Conservation (phyloP, 2,329 filamentous ascomycete genomes). For the Stromatinia cepivora region DNA sequence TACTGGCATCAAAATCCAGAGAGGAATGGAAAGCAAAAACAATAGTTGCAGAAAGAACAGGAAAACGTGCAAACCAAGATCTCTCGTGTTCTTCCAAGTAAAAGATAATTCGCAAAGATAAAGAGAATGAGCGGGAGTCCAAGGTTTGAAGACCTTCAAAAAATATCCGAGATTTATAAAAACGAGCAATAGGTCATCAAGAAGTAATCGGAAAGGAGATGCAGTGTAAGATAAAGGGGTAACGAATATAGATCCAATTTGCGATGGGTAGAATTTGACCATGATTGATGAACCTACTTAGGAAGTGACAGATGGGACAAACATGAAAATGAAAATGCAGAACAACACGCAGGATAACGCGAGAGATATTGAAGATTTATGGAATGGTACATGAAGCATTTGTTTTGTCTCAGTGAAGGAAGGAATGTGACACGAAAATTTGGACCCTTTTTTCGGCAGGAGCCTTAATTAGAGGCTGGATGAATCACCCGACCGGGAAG, state of each 20-base stretch:
- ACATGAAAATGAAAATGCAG: neutral
- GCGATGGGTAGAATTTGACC: conserved; percentile 55
- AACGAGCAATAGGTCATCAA: conserved; percentile 7
- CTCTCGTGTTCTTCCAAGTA: conserved; percentile 56
- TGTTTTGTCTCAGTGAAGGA: conserved; percentile 13
- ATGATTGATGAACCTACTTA: conserved; percentile 3
- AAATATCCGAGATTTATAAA: conserved; percentile 44
- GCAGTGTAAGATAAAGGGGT: conserved; percentile 27
- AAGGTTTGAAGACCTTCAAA: neutral
- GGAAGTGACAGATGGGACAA: conserved; percentile 6
- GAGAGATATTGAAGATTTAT: neutral
- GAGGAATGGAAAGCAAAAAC: conserved; percentile 60
- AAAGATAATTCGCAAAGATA: conserved; percentile 60
- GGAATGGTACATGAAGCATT: neutral
- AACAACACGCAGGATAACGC: neutral
- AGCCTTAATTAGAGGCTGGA: conserved; percentile 5
- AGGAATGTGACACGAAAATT: conserved; percentile 22
- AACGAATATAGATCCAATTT: conserved; percentile 55
- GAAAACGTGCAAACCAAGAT: conserved; percentile 57
- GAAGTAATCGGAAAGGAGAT: conserved; percentile 25
- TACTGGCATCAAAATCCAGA: conserved; percentile 50
- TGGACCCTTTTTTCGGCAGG: conserved; percentile 1
- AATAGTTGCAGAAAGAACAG: conserved; percentile 58
- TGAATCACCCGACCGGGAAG: conserved; percentile 9
- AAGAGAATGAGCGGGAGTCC: conserved; percentile 3